Evolutionary conservation across 257 asterid species (phyloP).

Genomic region (Forsythia viridissima): DNA sequence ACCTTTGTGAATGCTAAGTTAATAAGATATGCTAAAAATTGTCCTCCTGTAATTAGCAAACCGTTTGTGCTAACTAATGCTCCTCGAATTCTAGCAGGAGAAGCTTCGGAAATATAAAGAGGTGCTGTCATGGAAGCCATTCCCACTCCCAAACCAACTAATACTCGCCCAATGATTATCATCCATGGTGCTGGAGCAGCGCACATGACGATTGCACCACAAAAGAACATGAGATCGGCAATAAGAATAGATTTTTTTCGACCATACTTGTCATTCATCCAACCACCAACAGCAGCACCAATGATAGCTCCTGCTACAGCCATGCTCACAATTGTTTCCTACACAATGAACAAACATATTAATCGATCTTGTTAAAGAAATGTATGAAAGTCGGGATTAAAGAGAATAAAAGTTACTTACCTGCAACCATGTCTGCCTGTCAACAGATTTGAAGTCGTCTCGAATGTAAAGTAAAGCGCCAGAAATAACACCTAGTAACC

Average conservation of each 20-base stretch:
- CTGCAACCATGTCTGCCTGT: conserved; percentile 62
- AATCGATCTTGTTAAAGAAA: not conserved
- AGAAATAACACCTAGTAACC: conserved; percentile 73
- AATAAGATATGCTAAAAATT: conserved; percentile 68
- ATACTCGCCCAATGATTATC: conserved; percentile 66
- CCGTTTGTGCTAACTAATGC: conserved; percentile 86
- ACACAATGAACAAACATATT: not conserved
- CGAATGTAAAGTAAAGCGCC: conserved; percentile 82
- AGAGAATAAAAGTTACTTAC: conserved; percentile 23
- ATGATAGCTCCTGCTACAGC: conserved; percentile 80
- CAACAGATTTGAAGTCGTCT: conserved; percentile 56
- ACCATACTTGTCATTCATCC: conserved; percentile 65
- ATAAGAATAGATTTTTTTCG: conserved; percentile 61
- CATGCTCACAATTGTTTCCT: conserved; percentile 88
- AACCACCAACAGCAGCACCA: conserved; percentile 81
- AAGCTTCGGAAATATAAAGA: conserved; percentile 77
- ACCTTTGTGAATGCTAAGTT: conserved; percentile 77
- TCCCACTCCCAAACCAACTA: conserved; percentile 86
- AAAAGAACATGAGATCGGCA: conserved; percentile 63
- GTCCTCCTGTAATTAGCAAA: conserved; percentile 78
- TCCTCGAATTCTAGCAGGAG: conserved; percentile 83
- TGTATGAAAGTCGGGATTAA: not conserved
- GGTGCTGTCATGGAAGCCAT: conserved; percentile 93
- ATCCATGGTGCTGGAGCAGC: conserved; percentile 63
- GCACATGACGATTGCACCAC: conserved; percentile 72